Percentiles rank a stretch among this genome's conserved stretches.
phyloP scores from a whole-genome alignment of 2,329 filamentous ascomycete genomes.

The Cucurbitaria berberidis region DNA sequence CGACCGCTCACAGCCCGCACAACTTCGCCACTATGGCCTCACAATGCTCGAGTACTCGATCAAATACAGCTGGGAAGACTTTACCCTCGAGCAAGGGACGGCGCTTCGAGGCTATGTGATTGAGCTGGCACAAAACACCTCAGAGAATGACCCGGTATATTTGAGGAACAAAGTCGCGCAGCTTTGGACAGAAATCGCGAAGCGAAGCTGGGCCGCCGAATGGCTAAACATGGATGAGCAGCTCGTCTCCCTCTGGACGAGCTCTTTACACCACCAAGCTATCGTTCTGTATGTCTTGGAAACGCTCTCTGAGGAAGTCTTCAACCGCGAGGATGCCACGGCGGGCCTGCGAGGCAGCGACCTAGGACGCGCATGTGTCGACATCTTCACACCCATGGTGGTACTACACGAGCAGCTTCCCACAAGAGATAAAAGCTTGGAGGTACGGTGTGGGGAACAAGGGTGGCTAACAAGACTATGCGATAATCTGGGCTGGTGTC shows the following conservation, averaged over 20 bases:
- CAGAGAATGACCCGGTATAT: constrained; percentile 76
- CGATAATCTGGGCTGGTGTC: constrained; percentile 74
- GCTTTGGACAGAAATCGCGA: constrained; percentile 93
- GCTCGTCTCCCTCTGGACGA: constrained; percentile 79
- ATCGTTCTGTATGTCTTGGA: constrained; percentile 89
- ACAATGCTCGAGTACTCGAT: constrained; percentile 90
- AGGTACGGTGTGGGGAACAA: constrained; percentile 77
- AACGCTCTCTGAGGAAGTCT: constrained; percentile 91
- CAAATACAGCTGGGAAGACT: constrained; percentile 81
- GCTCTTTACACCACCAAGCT: constrained; percentile 72
- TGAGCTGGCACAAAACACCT: constrained; percentile 74
- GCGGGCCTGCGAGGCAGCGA: constrained; percentile 82
- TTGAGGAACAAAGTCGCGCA: constrained; percentile 92
- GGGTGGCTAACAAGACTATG: constrained; percentile 86
- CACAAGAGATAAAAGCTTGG: constrained; percentile 70
- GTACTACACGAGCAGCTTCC: constrained; percentile 80
- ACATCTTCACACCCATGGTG: constrained; percentile 83
- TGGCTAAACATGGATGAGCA: constrained; percentile 95
- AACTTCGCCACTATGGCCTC: constrained; percentile 91
- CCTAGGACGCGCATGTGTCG: constrained; percentile 87
- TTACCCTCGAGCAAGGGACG: constrained; percentile 69
- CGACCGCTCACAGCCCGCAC: constrained; percentile 74
- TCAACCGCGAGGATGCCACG: constrained; percentile 86
- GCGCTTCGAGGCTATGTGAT: constrained; percentile 78
- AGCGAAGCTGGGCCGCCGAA: constrained; percentile 87